Base-by-base conservation (phyloP, 2,329 filamentous ascomycete species). In the Fusarium sp. region DNA sequence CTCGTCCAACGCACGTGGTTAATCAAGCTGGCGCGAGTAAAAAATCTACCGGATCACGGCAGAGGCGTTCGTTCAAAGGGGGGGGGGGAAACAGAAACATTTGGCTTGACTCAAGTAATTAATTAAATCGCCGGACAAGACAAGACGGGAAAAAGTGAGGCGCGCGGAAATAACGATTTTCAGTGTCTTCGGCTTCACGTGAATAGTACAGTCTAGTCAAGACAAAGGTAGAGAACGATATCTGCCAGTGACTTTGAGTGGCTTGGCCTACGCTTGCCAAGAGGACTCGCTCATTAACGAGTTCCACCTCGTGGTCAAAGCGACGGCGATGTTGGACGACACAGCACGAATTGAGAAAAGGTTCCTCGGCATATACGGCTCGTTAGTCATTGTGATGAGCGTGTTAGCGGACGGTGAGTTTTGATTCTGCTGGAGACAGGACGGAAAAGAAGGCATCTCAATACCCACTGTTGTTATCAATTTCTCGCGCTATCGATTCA, bases 1-100 rank as follows among this genome's bases (percentile, higher is more conserved):
- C 30, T 60, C 56, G 55, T 44, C 60, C 41, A 13, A 54, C 59
- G 50, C 69, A 71, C 69, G 69, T 71, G 69, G 69, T 60, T 20
- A 30, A 48, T 37, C 32, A 17, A 40, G 30, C 37, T 35, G 37
- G 52, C 52, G 48, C 27, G 40, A 54, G 23, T 41, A 27, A 38
- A 48, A 61, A 23, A 26, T 41, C 33, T 50, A 20, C 48, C 27
- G 49, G 32, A 54, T 30, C 54, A 40, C 63, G 64, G 64, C 38
- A 67, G 48, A 59, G 63, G 62, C 38, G 38, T 58, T 26, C 40
- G 38, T 58, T 17, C 50, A 32, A 26, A 46, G 52, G 38, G 14
- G 20, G 20, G 20, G 20, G 20, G 20, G 20, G 20, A 35, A 55
- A 37, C 38, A 37, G 48, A 55, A 41, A 35, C 20, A 45, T 41